Evolutionary conservation across 2,329 filamentous ascomycete genomes (phyloP).

Genomic region (Xylariaceae sp.): DNA sequence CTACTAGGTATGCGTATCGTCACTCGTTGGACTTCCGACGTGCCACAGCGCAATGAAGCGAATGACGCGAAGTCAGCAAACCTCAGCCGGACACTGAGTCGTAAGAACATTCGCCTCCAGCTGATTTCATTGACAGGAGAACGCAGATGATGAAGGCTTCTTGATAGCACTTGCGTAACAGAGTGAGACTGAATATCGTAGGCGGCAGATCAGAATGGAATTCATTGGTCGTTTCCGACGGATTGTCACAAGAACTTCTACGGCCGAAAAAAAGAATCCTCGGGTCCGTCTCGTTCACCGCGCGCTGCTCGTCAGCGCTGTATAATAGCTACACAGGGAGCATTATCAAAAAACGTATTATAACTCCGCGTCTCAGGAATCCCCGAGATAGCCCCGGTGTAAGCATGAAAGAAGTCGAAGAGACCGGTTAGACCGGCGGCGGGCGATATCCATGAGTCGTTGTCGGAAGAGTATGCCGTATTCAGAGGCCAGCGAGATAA

Average conservation of each 20-base stretch:
- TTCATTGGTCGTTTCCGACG: too few relatives aligned
- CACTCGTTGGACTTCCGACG: neutral
- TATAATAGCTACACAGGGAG: neutral
- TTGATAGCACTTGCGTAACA: neutral
- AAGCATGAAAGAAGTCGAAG: neutral
- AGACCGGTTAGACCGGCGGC: neutral
- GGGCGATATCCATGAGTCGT: neutral
- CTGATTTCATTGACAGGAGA: too few relatives aligned
- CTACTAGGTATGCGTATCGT: neutral
- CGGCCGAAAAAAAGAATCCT: neutral
- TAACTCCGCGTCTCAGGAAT: neutral
- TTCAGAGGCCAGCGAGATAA: neutral
- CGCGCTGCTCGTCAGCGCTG: neutral
- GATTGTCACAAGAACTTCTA: neutral
- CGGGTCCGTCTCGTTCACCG: neutral
- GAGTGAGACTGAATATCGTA: neutral
- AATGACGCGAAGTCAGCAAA: neutral
- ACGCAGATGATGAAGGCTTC: neutral
- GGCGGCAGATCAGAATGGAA: too few relatives aligned
- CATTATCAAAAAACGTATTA: slow-evolving; percentile 3
- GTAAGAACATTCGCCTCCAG: too few relatives aligned
- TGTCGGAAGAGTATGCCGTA: neutral
- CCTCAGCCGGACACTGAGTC: neutral
- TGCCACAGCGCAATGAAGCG: neutral
- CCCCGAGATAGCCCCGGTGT: slow-evolving; percentile 1